These are phyloP conservation scores for Didymella arachidicola DNA, from an alignment of 2,329 filamentous ascomycete genomes.

Conservation along the genomic window DNA sequence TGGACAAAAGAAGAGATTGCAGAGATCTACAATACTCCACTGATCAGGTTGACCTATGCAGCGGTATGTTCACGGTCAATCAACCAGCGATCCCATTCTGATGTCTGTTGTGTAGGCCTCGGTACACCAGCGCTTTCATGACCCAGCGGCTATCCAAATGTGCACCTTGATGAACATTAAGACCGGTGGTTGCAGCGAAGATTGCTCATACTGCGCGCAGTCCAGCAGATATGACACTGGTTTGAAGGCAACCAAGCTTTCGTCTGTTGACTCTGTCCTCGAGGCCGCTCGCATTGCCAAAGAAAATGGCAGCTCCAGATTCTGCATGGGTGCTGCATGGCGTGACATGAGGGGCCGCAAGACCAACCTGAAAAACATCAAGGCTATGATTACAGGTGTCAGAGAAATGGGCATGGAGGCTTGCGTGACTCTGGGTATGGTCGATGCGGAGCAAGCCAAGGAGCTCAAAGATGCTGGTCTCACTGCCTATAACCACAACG, in stretches of 20 bases:
- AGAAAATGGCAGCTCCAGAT: constrained; percentile 84
- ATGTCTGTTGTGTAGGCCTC: constrained; percentile 62
- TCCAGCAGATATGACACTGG: constrained; percentile 82
- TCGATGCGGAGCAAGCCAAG: constrained; percentile 79
- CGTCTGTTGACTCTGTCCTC: constrained; percentile 80
- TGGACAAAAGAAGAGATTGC: constrained; percentile 86
- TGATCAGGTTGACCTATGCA: constrained; percentile 80
- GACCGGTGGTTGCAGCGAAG: constrained; percentile 88
- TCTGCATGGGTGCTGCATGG: constrained; percentile 97
- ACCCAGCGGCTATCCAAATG: constrained; percentile 83
- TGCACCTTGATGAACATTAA: constrained; percentile 98
- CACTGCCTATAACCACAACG: constrained; percentile 94
- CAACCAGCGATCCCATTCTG: background rate
- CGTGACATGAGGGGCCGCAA: constrained; percentile 92
- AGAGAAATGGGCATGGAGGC: constrained; percentile 85
- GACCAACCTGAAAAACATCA: constrained; percentile 82
- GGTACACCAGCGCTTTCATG: constrained; percentile 85
- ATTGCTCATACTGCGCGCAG: constrained; percentile 93
- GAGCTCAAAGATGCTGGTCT: constrained; percentile 84
- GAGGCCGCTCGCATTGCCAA: constrained; percentile 78
- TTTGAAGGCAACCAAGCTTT: constrained; percentile 80
- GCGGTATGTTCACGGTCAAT: constrained; percentile 59
- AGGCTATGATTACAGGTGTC: constrained; percentile 84
- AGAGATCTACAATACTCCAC: constrained; percentile 80
- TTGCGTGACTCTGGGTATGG: constrained; percentile 95